Base-by-base conservation (phyloP, 1,139 yeast species). In the Arxiozyma heterogenica region DNA sequence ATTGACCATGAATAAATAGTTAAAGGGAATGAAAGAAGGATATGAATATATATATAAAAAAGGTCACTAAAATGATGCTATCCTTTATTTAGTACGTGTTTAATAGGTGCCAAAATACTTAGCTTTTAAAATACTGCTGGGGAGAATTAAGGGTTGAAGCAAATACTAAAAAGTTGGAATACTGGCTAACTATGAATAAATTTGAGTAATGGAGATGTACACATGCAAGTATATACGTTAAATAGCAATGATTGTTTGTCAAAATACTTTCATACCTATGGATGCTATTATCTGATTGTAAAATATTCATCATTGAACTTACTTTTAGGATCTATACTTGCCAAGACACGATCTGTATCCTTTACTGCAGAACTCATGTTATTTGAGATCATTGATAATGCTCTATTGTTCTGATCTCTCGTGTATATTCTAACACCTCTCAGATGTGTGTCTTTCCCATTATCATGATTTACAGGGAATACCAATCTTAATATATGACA, bases 391-490 rank as follows among this genome's bases (percentile, higher is more conserved):
- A 38, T 22, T 11, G 49, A 41, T n/a, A 34, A 15, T 5, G 6
- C 7, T 9, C 49, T 41, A 46, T 44, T 43, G 4, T 34, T 9
- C n/a, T 3, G 12, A 17, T 44, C 30, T 34, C 39, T 49, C 1
- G 83, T 72, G 59, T 75, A 76, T 5, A 86, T 65, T 69, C 80
- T 75, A 41, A 93, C 75, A 0, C 93, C 86, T 52, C 98, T 71
- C 8, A 94, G 75, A 67, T 90, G 98, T 1, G 96, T 85, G 69
- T 94, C 99, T 66, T 93, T 93, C 49, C 99, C 99, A 66, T 89
- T 93, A 66, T 91, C 98, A 64, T 90, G 97, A 65, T 93, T 94
- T 1, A 89, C 80, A 34, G 83, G 73, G 27, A 94, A 78, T n/a
- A 79, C 72, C 30, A 94, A 66, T 58, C 89, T 81, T 8, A 93